Conservation (phyloP, 371 early-diverging fungal genomes). For the Rhizopus delemar region DNA sequence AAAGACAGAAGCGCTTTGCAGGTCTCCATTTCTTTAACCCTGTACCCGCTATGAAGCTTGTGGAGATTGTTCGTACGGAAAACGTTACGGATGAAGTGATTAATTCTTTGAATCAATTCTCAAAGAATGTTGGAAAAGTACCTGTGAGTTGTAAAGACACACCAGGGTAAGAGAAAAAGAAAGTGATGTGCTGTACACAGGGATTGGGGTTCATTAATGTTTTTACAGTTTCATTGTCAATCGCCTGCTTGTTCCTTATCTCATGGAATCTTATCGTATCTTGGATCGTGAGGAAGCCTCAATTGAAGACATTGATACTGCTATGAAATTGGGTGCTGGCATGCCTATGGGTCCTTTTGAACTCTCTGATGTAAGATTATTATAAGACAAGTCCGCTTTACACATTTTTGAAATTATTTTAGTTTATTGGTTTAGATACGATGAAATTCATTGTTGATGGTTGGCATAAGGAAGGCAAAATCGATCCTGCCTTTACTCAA, state of each 20-base stretch:
- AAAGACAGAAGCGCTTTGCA: conserved; percentile 66
- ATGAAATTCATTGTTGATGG: conserved; percentile 93
- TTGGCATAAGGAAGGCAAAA: conserved; percentile 74
- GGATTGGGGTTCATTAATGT: neutral
- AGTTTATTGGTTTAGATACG: conserved; percentile 96
- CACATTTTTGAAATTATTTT: neutral
- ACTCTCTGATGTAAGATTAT: conserved; percentile 76
- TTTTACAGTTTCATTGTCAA: conserved; percentile 88
- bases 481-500: conserved; percentile 70
- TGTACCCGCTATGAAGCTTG: conserved; percentile 96
- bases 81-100: conserved; percentile 65
- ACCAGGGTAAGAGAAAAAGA: conserved; percentile 74
- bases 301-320: conserved; percentile 88
- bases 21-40: conserved; percentile 98
- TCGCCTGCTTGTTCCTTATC: conserved; percentile 93
- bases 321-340: conserved; percentile 98
- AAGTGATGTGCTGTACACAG: neutral
- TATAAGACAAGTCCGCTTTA: neutral
- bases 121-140: conserved; percentile 77
- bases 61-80: conserved; percentile 85
- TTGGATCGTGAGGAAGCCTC: conserved; percentile 91
- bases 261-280: conserved; percentile 91
- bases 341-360: conserved; percentile 98
- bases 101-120: conserved; percentile 63
- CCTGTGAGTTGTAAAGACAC: conserved; percentile 96